These are phyloP conservation scores for Datura wrightii DNA, from an alignment of 257 asterid species.

Conservation along the genomic window DNA sequence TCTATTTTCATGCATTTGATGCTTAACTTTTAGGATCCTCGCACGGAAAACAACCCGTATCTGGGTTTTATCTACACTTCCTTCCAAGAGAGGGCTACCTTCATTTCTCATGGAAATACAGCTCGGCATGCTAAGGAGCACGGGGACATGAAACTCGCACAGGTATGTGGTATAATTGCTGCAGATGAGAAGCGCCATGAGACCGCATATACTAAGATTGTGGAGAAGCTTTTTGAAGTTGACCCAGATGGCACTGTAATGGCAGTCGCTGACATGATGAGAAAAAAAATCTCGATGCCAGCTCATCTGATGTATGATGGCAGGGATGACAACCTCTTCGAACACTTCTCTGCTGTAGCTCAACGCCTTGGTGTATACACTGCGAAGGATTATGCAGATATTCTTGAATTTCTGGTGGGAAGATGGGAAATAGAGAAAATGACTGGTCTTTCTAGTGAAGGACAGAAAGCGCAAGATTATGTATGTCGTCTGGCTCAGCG, in stretches of 20 bases:
- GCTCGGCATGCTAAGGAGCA: constrained; percentile 76
- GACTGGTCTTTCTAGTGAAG: constrained; percentile 68
- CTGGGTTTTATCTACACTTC: constrained; percentile 84
- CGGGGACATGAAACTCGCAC: constrained; percentile 76
- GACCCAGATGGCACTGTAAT: constrained; percentile 70
- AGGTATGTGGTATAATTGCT: constrained; percentile 75
- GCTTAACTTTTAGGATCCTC: constrained; percentile 61
- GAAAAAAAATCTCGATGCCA: constrained; percentile 78
- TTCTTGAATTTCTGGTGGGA: constrained; percentile 63
- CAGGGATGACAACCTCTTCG: constrained; percentile 61
- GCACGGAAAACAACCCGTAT: constrained; percentile 83
- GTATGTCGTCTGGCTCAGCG: constrained; percentile 69
- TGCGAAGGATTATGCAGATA: constrained; percentile 74
- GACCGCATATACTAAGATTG: constrained; percentile 74
- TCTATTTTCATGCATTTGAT: neutral
- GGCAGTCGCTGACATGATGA: constrained; percentile 77
- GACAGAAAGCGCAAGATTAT: constrained; percentile 74
- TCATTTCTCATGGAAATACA: constrained; percentile 81
- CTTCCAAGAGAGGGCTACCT: constrained; percentile 82
- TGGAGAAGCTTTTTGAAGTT: constrained; percentile 76
- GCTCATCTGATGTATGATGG: constrained; percentile 85
- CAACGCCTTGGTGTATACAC: constrained; percentile 78
- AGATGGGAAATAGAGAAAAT: constrained; percentile 74
- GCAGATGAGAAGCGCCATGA: constrained; percentile 87
- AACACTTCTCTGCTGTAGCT: constrained; percentile 69